Base-by-base conservation (phyloP, 768 basidiomycete species). In the Mycena alexandri region DNA sequence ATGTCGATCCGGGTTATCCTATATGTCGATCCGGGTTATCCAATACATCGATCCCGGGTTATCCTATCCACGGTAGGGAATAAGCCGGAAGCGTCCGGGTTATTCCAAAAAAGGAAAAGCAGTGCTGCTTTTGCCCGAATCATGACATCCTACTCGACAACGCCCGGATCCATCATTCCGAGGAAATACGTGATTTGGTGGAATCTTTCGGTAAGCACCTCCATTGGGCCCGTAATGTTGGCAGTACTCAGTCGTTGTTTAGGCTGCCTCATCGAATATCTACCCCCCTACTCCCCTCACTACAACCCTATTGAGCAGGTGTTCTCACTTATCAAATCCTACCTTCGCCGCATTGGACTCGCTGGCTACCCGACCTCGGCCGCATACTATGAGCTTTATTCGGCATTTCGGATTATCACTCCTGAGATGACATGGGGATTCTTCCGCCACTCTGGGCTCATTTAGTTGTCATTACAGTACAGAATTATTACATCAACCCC, bases 211-310 rank as follows among this genome's bases (percentile, higher is more conserved):
- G 41, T 42, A 17, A 42, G 41, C 41, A 42, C 46, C 43, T 44
- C 43, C 16, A 11, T 44, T 44, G 13, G 43, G 13, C 5, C n/a
- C 43, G 5, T 14, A 41, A 41, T 44, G 43, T 16, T 44, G 9
- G 43, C 16, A n/a, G n/a, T 44, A 19, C 9, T 44, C 5, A 19
- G 17, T 19, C n/a, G 13, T 44, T 57, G 38, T 5, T 60, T 61
- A 72, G 75, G 70, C 0, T 77, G 72, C 36, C 73, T 71, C 12
- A 73, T 64, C 4, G 61, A 77, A 24, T 78, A 65, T 50, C 63
- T 80, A 0, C 76, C 75, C 0, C 78, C 76, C n/a, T n/a, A n/a
- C n/a, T n/a, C n/a, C n/a, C n/a, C n/a, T n/a, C n/a, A n/a, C n/a
- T n/a, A n/a, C n/a, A n/a, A n/a, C n/a, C n/a, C n/a, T n/a, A n/a